Evolutionary conservation across 2,329 filamentous ascomycete species (phyloP), one percentile per base, ranked within the genome.

Genomic region (Ophiocordyceps camponoti-saundersi): DNA sequence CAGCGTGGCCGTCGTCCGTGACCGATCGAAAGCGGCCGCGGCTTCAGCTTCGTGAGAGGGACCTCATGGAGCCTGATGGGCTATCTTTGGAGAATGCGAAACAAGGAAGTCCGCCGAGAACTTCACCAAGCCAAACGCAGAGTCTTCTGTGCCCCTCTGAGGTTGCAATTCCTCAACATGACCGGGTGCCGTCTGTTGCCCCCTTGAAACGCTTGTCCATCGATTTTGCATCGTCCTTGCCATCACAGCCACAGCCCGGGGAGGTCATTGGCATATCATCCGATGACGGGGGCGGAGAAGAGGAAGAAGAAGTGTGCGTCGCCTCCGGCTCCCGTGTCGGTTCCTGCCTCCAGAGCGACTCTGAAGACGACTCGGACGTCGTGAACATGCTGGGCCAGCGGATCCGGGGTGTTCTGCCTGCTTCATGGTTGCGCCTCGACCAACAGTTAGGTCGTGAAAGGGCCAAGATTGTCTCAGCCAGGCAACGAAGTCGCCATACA

Each of bases 371-470:
- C 3, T 61, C 62, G 2, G 67, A 73, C 22, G 55, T 62, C 13
- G 63, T 62, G n/a, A 58, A 65, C 23, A 57, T 55, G 20, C 62
- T 65, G 48, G 63, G 64, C 34, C 69, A 61, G 46, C 66, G 67
- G 46, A 75, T 82, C 44, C 69, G 69, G 46, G 77, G 78, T 21
- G 77, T 82, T 8, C 66, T 82, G 42, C 79, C 79, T 39, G 79
- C 79, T n/a, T 82, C 79, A 6, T 81, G 78, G 73, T 66, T 82
- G 47, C 71, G 78, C 41, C 58, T 82, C 22, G 75, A 80, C 54
- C 70, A 74, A 48, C 64, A 70, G 47, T 51, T 61, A 29, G 60
- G 55, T 52, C 56, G 56, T 16, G 54, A 56, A 48, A 64, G 59
- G 47, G 55, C 53, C 34, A 50, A 56, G 45, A 60, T 58, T 47